Evolutionary conservation across 306 rosid genomes (phyloP), one percentile per base, ranked within the genome.

Genomic region (Ammopiptanthus mongolicus): DNA sequence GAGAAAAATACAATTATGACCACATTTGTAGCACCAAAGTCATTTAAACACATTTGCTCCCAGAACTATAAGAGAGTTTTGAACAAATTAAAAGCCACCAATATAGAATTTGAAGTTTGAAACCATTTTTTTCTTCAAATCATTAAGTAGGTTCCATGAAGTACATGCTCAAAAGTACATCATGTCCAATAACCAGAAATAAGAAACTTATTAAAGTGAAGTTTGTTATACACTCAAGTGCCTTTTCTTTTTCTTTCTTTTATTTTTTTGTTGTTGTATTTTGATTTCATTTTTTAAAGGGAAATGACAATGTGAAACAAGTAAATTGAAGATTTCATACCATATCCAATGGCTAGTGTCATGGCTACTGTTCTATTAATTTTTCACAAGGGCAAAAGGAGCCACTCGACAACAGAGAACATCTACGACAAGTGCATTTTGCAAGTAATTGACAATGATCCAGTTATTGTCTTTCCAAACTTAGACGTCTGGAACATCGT

Each of bases 341-440:
- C 99, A 76, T 95, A 97, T 33, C 99, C 99, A 46, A 95, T 90
- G 80, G 97, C 97, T 73, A 95, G 91, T 33, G 97, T 92, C 97
- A 95, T 87, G 80, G 92, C 97, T 51, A 88, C 19, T 5, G 99
- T 88, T 88, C 96, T 78, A 0, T 75, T n/a, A n/a, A n/a, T n/a
- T 82, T 81, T 92, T 95, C 52, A 92, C 99, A 34, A 95, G 96
- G 76, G 92, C 83, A 51, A 92, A 71, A 0, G 99, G 99, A 79
- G 99, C 99, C 69, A 90, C 97, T 48, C 99, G 97, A 71, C 97
- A 95, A 75, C 99, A 95, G 47, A 95, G 96, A 83, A 95, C 97
- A 66, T n/a, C n/a, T 5, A 85, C 61, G 6, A 91, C 74, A 51
- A 91, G 44, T 10, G 89, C 88, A 57, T 88, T 37, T 41, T 74